These are phyloP conservation scores for Protea cynaroides DNA, from an alignment of 164 flowering plant species.

Conservation along the genomic window DNA sequence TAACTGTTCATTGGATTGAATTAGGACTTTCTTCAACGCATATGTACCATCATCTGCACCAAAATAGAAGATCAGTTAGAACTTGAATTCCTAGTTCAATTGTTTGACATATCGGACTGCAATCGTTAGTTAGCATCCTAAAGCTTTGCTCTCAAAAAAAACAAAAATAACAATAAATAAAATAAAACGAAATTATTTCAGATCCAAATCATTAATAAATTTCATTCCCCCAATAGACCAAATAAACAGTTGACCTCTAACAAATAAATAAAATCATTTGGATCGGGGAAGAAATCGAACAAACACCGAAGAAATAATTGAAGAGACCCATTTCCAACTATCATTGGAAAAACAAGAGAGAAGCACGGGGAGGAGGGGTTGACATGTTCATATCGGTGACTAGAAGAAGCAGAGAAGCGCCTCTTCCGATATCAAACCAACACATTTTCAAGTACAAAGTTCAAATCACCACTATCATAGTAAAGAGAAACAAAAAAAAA, in stretches of 20 bases:
- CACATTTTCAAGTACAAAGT: not conserved
- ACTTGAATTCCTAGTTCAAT: not conserved
- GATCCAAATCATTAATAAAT: not conserved
- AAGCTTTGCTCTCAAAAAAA: not conserved
- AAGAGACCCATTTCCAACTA: not conserved
- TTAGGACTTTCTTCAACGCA: slow-evolving; percentile 91
- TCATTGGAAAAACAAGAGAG: not conserved
- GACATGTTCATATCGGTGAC: not conserved
- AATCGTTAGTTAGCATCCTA: not conserved
- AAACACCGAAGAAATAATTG: not conserved
- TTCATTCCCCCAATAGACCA: not conserved
- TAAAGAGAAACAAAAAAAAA: no score
- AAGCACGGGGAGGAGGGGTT: not conserved
- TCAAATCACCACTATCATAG: not conserved
- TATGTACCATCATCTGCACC: slow-evolving; percentile 82
- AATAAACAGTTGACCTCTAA: not conserved
- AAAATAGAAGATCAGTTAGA: slow-evolving; percentile 1
- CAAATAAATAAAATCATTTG: not conserved
- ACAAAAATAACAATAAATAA: not conserved
- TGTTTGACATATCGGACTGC: not conserved
- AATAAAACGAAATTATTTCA: slow-evolving; percentile 1
- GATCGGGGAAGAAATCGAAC: not conserved
- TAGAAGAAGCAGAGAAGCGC: not conserved
- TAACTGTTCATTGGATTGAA: slow-evolving; percentile 82
- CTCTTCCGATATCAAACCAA: not conserved